Base-by-base conservation (phyloP, 768 basidiomycete species). In the Hypsizygus marmoreus region DNA sequence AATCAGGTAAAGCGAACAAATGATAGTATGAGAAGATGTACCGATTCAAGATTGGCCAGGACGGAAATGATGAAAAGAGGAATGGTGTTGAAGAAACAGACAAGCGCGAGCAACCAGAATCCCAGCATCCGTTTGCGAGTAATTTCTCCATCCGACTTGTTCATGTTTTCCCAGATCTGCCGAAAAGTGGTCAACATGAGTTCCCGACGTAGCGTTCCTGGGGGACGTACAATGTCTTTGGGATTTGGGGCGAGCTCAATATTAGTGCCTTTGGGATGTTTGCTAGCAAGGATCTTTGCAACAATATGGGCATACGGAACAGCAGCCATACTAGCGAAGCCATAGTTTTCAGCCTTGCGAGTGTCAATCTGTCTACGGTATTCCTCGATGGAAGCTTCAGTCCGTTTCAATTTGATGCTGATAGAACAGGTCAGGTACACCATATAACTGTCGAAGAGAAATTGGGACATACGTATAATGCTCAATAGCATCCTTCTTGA, bases 1-100 rank as follows among this genome's bases (percentile, higher is more conserved):
- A n/a, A 19, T 58, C 16, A 61, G 25, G 4, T 40, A 19, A 17
- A 46, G 17, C 28, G 29, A 8, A n/a, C 11, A 19, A 47, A 24
- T n/a, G 25, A 38, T 19, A 17, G 25, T 23, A 40, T 17, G 4
- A 48, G 40, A n/a, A 20, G 17, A 55, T 85, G 42, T 56, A 92
- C 87, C 29, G 86, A 77, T 39, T 85, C 77, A 72, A 99, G 75
- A 70, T 99, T 98, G 55, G 97, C 93, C 40, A 97, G 72, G 51
- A 92, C 72, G 10, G 95, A 95, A 52, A 98, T 93, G 52, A 91
- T 72, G 60, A 95, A 80, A 13, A 99, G 72, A 14, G 97, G 97
- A 8, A 95, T 73, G 26, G 94, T 97, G 73, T 99, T 95, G 73
- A 98, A 81, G 72, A 93, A 94, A 66, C 92, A 95, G 37, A 97